Evolutionary conservation across 2,329 filamentous ascomycete genomes (phyloP).

Genomic region (Fusarium abutilonis): DNA sequence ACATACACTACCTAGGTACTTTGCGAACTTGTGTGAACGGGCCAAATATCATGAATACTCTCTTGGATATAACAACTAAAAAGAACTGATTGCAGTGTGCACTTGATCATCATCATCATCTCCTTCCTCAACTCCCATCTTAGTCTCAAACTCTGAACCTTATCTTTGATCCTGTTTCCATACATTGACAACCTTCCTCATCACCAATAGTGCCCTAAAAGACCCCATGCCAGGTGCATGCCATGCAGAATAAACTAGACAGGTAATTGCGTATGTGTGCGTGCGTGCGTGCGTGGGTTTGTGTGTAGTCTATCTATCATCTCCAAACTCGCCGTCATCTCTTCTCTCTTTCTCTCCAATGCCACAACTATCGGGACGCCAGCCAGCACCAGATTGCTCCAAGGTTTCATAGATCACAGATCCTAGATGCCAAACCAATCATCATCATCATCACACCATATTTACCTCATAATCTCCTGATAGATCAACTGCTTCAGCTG

Average conservation of each 20-base stretch:
- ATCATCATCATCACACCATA: background rate
- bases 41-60: background rate
- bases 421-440: conserved; percentile 11
- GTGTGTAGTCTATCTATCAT: conserved; percentile 37
- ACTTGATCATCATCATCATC: conserved; percentile 33
- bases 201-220: conserved; percentile 20
- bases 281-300: conserved; percentile 9
- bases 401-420: conserved; percentile 20
- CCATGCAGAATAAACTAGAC: conserved; percentile 26
- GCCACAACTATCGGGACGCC: conserved; percentile 12
- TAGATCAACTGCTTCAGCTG: conserved; percentile 98
- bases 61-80: conserved; percentile 37
- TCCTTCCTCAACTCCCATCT: background rate
- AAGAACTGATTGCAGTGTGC: conserved; percentile 34
- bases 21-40: background rate
- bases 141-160: conserved; percentile 9
- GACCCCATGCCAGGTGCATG: conserved; percentile 15
- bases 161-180: conserved; percentile 22
- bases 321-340: conserved; percentile 30
- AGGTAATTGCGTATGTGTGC: conserved; percentile 24
- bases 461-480: conserved; percentile 85
- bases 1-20: background rate
- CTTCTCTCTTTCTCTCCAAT: conserved; percentile 14
- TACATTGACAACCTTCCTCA: conserved; percentile 16
- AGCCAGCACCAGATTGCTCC: conserved; percentile 3